Base-by-base conservation (phyloP, 192 early-diverging fungal genomes). In the Coemansia sp. region DNA sequence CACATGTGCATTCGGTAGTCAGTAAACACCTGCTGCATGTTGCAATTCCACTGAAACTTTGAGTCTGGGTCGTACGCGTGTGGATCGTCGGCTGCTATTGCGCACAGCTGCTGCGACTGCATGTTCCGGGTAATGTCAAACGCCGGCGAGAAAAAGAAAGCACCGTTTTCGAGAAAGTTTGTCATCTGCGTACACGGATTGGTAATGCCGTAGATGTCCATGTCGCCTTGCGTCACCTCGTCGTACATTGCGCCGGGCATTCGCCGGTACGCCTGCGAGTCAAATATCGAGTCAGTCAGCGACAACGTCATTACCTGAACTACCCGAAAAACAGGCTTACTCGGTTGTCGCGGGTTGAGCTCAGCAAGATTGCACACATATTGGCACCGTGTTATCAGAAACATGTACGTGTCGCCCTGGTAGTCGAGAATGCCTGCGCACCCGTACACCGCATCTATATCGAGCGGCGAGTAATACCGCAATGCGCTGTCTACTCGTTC, bases 21-120 rank as follows among this genome's bases (percentile, higher is more conserved):
- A 5, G 94, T 78, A 19, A 99, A 71, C 38, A 88, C 89, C 26
- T 85, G 86, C 35, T 98, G 80, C 75, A 98, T 82, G 72, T 85
- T 88, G 47, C 73, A 82, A 73, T 99, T 99, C 97, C 97, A 99
- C 24, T 97, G 82, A 70, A 93, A 99, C 65, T 88, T 86, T 49
- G 83, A 64, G 51, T 89, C 87, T 3, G 85, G 80, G 4, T 82
- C 73, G 27, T 66, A 66, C 10, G 71, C 71, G 8, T 74, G 61
- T 6, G 82, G 78, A 59, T 85, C 81, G 27, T 55, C 61, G 22
- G 57, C 64, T 11, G 73, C 47, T 20, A 70, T 51, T 4, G 62
- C 54, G 14, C 81, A 70, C 57, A 80, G 54, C 49, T 82, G 76
- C 79, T 91, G 86, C 53, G 83, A 75, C 76, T 94, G 92, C 9